Percentiles rank a stretch among this genome's conserved stretches.
These are phyloP conservation scores for Nakazawaea anatomiae DNA, from an alignment of 805 yeast species.

Conservation along the genomic window DNA sequence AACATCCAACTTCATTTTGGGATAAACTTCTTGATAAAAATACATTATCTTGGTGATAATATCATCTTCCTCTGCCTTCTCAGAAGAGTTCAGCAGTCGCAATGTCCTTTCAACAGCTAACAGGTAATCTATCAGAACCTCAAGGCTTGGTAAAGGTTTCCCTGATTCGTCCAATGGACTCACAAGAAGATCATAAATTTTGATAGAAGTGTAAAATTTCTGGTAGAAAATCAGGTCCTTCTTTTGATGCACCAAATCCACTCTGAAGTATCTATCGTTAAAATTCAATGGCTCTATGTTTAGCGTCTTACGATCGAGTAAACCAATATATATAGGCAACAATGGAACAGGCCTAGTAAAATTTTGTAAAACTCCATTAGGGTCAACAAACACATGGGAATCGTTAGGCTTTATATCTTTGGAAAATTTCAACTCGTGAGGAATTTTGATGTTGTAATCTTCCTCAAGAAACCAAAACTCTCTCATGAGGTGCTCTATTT, in stretches of 20 bases:
- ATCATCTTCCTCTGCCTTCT: neutral
- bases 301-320: neutral
- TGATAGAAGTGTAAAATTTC: conserved; percentile 4
- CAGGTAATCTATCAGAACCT: conserved; percentile 3
- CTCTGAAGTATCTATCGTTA: neutral
- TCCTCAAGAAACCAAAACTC: conserved; percentile 4
- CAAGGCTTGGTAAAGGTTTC: neutral
- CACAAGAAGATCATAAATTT: neutral
- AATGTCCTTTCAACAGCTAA: neutral
- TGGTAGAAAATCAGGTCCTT: conserved; percentile 5
- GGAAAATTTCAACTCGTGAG: neutral
- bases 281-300: neutral
- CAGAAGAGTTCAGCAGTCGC: neutral
- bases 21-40: neutral
- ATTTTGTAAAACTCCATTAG: neutral
- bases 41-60: conserved; percentile 1
- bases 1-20: neutral
- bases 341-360: neutral
- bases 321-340: conserved; percentile 6
- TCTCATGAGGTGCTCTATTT: neutral
- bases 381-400: neutral
- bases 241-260: neutral
- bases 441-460: conserved; percentile 3
- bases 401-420: neutral
- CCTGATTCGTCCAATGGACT: neutral